Base-by-base conservation (phyloP, 2,329 filamentous ascomycete species). In the Exserohilum turcica region DNA sequence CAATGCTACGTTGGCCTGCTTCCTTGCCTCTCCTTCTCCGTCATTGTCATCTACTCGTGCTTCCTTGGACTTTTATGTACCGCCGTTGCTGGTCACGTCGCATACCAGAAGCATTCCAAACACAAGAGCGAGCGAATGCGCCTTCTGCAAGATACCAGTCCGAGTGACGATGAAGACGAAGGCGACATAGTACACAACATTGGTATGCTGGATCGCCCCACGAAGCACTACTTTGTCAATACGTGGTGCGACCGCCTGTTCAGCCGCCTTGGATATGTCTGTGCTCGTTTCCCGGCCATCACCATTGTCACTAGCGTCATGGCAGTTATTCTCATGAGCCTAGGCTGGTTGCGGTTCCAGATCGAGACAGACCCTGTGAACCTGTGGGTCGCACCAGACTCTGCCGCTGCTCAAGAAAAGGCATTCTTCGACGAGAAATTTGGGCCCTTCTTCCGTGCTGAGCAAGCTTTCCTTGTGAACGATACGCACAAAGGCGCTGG, bases 301-400 rank as follows among this genome's bases (percentile, higher is more conserved):
- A 97, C 92, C 1, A 96, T 97, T 59, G 76, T 81, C 2, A 78
- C 82, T 6, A 93, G 90, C 58, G 72, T 97, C n/a, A 48, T 94
- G 2, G 68, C 94, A 2, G 89, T 97, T 9, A 83, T 81, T 1
- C 72, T 96, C 4, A 80, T 99, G 57, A 97, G 92, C 69, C 76
- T 93, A 31, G 94, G 94, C 1, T 96, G 91, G 91, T 78, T 94
- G 53, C 85, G 85, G 38, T 99, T 99, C 67, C 83, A 90, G n/a
- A 82, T 99, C 31, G 94, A 97, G 74, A 90, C 82, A 18, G 89
- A 97, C 57, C 94, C 94, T 5, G 94, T 95, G 9, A 86, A 90
- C 42, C 79, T 99, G 7, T 99, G 94, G 94, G 94, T 99, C n/a
- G 92, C 93, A 65, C 94, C 94, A 6, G 89, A 89, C 7, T 97